A percentile compares a stretch with the other conserved stretches of the same genome.
Conservation (phyloP, 176 grass and related monocot species). For the Lolium perenne region DNA sequence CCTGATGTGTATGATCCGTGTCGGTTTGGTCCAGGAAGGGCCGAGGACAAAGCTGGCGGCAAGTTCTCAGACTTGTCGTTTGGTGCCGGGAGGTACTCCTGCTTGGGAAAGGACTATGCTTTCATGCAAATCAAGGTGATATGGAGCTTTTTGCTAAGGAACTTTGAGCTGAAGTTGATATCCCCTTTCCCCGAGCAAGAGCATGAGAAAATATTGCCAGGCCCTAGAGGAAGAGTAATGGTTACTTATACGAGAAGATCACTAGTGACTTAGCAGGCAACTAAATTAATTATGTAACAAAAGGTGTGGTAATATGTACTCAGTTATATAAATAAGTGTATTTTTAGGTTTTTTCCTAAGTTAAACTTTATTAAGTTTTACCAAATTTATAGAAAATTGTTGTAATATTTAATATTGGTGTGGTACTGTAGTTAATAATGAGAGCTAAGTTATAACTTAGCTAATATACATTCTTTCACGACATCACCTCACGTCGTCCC, state of each 20-base stretch:
- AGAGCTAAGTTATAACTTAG: no score
- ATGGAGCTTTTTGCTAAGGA: conserved; percentile 20
- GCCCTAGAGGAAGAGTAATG: conserved; percentile 10
- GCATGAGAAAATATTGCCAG: background rate
- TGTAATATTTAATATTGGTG: no score
- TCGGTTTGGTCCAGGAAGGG: background rate
- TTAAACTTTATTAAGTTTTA: no score
- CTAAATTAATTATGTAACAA: no score
- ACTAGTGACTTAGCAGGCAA: background rate
- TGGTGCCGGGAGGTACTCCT: background rate
- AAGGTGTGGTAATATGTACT: no score
- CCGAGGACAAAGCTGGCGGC: background rate
- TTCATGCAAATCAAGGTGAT: conserved; percentile 14
- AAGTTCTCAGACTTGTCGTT: background rate
- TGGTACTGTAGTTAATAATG: no score
- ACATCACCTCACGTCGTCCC: no score
- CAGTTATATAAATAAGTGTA: no score
- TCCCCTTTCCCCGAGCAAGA: background rate
- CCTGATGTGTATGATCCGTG: background rate
- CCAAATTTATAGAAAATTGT: no score
- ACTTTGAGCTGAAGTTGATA: background rate
- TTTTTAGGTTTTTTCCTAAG: no score
- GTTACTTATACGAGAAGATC: background rate
- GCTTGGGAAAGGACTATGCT: conserved; percentile 7
- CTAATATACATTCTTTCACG: no score